Conservation (phyloP, 805 yeast genomes). For the Scheffersomyces lignosus region DNA sequence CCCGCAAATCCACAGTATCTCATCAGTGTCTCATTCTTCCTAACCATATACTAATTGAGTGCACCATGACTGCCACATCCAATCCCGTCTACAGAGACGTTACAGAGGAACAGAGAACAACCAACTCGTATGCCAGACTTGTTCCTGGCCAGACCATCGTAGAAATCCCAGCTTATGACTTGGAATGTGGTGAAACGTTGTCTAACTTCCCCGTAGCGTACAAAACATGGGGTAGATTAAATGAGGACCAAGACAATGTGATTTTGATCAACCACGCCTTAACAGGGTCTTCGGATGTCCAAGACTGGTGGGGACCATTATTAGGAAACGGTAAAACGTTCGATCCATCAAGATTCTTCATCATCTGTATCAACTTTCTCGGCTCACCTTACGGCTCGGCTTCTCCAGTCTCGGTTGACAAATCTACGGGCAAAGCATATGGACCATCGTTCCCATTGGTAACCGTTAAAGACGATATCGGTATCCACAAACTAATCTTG, state of each 20-base stretch:
- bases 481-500: constrained; percentile 71
- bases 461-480: constrained; percentile 90
- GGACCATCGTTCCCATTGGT: constrained; percentile 96
- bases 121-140: constrained; percentile 67
- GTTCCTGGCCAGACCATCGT: constrained; percentile 79
- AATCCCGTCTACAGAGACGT: constrained; percentile 32
- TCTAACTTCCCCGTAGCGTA: constrained; percentile 86
- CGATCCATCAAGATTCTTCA: constrained; percentile 84
- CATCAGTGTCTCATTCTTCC: too few relatives aligned
- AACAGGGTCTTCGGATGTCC: constrained; percentile 92
- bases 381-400: constrained; percentile 98
- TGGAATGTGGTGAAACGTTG: constrained; percentile 82
- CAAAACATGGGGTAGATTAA: constrained; percentile 92
- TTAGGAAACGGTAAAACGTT: constrained; percentile 84
- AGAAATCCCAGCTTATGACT: constrained; percentile 66
- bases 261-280: constrained; percentile 94
- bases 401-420: constrained; percentile 82
- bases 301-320: constrained; percentile 99
- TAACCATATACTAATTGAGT: too few relatives aligned
- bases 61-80: constrained; percentile 5
- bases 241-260: constrained; percentile 67
- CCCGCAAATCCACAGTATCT: too few relatives aligned
- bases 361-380: constrained; percentile 86
- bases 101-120: constrained; percentile 44
- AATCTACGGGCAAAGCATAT: constrained; percentile 70